phyloP scores from a whole-genome alignment of 1,284 basidiomycete species.

The Flammula alnicola region DNA sequence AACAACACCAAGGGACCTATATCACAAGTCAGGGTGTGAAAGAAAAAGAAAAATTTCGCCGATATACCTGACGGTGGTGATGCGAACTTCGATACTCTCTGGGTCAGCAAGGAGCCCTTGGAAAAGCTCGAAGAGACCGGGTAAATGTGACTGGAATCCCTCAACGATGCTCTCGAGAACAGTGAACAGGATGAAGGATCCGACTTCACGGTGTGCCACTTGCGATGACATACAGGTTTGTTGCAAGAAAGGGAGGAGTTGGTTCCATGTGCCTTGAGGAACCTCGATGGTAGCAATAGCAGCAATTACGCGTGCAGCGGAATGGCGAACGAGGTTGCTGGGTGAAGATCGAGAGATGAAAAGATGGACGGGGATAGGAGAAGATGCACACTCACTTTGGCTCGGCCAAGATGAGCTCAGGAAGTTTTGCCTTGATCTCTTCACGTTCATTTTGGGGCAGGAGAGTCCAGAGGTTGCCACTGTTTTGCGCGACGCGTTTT shows the following conservation, averaged over 20 bases:
- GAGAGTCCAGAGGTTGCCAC: conserved; percentile 85
- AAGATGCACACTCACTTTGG: conserved; percentile 61
- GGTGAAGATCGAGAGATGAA: conserved; percentile 14
- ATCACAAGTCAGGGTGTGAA: conserved; percentile 15
- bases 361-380: conserved; percentile 18
- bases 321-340: conserved; percentile 88
- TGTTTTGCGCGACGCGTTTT: conserved; percentile 86
- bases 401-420: conserved; percentile 82
- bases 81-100: conserved; percentile 89
- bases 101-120: conserved; percentile 81
- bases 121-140: conserved; percentile 86
- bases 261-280: conserved; percentile 82
- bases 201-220: conserved; percentile 87
- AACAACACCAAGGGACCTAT: conserved; percentile 86
- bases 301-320: conserved; percentile 90
- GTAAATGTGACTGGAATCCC: conserved; percentile 80
- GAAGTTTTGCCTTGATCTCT: conserved; percentile 87
- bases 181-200: conserved; percentile 90
- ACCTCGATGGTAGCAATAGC: conserved; percentile 94
- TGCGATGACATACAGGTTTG: conserved; percentile 75
- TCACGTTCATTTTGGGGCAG: conserved; percentile 74
- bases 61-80: conserved; percentile 83
- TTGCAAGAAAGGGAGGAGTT: conserved; percentile 89
- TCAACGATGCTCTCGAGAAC: conserved; percentile 94
- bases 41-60: conserved; percentile 1